These are phyloP conservation scores for Scheffersomyces lignosus DNA, from an alignment of 805 yeast species.

Conservation along the genomic window DNA sequence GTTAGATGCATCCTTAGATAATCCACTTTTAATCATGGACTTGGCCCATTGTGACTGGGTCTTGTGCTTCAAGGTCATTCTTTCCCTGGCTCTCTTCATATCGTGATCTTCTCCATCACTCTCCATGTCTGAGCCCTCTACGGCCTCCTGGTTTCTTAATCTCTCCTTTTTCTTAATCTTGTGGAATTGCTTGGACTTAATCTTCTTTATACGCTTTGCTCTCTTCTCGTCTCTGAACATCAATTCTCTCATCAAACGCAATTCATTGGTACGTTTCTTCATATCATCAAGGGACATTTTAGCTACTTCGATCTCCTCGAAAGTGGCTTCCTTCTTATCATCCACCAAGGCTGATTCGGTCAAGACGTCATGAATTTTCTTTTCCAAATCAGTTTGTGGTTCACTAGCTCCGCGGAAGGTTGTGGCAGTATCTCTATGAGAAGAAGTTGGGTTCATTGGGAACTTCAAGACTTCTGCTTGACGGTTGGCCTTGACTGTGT, in stretches of 20 bases:
- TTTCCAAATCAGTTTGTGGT: constrained; percentile 63
- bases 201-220: constrained; percentile 89
- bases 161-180: constrained; percentile 85
- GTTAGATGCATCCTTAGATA: constrained; percentile 81
- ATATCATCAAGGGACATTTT: constrained; percentile 80
- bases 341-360: constrained; percentile 66
- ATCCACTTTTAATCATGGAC: constrained; percentile 83
- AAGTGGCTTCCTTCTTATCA: constrained; percentile 75
- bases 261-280: constrained; percentile 71
- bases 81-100: constrained; percentile 78
- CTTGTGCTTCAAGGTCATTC: constrained; percentile 90
- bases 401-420: constrained; percentile 48
- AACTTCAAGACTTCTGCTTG: constrained; percentile 83
- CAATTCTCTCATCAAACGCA: constrained; percentile 89
- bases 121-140: constrained; percentile 58
- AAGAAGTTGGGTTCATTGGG: constrained; percentile 57
- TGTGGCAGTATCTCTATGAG: constrained; percentile 47
- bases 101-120: constrained; percentile 64
- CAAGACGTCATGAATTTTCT: constrained; percentile 59
- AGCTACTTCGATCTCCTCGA: constrained; percentile 84
- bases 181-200: constrained; percentile 87
- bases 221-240: constrained; percentile 94
- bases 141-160: constrained; percentile 63
- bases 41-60: constrained; percentile 89
- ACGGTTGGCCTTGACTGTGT: constrained; percentile 73